Evolutionary conservation across 192 early-diverging fungal genomes (phyloP), one percentile per base, ranked within the genome.

Genomic region (Coemansia aciculifera): DNA sequence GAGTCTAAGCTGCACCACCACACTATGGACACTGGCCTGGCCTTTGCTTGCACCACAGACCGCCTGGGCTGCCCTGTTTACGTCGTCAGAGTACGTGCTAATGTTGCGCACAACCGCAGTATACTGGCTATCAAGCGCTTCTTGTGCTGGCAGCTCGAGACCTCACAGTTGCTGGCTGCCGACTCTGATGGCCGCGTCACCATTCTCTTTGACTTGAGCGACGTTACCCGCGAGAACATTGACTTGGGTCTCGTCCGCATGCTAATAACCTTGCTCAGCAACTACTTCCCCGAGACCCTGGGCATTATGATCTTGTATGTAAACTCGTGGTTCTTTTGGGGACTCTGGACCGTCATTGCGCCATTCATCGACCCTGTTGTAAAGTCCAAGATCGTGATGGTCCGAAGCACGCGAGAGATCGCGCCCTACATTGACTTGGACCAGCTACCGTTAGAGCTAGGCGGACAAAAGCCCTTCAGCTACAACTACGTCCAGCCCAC

Each of bases 361-460:
- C 89, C 92, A 29, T 85, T 94, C 56, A 83, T 97, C 36, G 95
- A 97, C 73, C 91, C 95, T 15, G 89, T 88, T n/a, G 95, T 97
- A 11, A 92, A 86, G 61, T 74, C 85, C 24, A 97, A 97, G 75
- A 90, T 97, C 71, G 68, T 84, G 13, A 93, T 97, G 64, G 86
- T 90, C 4, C 85, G 87, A 21, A 79, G 61, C 29, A 48, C 88
- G 10, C 77, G 88, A 3, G 88, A 92, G 3, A 62, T 94, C 2
- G 67, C 75, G 9, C 75, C 88, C 13, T 89, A 83, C 42, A 90
- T 97, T 27, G 85, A 86, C 46, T 62, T 72, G 15, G 78, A 81
- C 6, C 60, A 79, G 23, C 63, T 97, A 21, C 81, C 88, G 21
- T 61, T 67, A 15, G 84, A 79, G 64, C 76, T 92, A 9, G 89